phyloP scores from a whole-genome alignment of 2,329 filamentous ascomycete species.

The Diaporthe ampelina region DNA sequence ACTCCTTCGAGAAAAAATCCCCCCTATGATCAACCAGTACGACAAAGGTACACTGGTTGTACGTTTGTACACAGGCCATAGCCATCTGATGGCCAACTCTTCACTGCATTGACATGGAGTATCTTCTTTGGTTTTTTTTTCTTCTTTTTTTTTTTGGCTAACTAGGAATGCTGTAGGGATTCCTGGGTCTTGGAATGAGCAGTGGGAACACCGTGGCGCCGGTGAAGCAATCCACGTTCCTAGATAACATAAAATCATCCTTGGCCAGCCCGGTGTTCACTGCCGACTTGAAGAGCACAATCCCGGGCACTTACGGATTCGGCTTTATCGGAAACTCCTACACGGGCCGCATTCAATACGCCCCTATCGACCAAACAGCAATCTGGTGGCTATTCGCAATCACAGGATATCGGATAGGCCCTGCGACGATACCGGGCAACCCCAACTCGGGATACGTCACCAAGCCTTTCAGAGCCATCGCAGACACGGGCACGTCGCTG shows the following conservation, averaged over 20 bases:
- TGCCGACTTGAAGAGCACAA: constrained; percentile 54
- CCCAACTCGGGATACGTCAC: constrained; percentile 40
- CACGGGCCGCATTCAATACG: constrained; percentile 67
- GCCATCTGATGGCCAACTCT: too few species aligned
- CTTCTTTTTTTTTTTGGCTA: too few species aligned
- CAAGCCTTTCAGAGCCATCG: constrained; percentile 52
- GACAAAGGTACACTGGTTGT: too few species aligned
- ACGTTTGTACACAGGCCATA: too few species aligned
- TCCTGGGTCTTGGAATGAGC: constrained; percentile 49
- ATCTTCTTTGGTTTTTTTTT: too few species aligned
- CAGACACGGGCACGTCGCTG: constrained; percentile 60
- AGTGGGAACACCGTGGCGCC: constrained; percentile 50
- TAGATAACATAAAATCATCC: constrained; percentile 52
- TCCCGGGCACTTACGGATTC: constrained; percentile 66
- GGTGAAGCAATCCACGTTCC: constrained; percentile 48
- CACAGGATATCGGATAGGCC: constrained; percentile 60
- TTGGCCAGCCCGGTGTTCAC: constrained; percentile 67
- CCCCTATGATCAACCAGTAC: too few species aligned
- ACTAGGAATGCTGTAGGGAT: constrained; percentile 34
- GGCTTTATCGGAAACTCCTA: constrained; percentile 68
- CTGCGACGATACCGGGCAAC: neutral
- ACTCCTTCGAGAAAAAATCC: too few species aligned
- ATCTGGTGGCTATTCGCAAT: constrained; percentile 72
- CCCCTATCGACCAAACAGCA: constrained; percentile 60
- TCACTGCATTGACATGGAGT: too few species aligned